These are phyloP conservation scores for Lipomyces japonicus DNA, from an alignment of 805 yeast species.

Conservation along the genomic window DNA sequence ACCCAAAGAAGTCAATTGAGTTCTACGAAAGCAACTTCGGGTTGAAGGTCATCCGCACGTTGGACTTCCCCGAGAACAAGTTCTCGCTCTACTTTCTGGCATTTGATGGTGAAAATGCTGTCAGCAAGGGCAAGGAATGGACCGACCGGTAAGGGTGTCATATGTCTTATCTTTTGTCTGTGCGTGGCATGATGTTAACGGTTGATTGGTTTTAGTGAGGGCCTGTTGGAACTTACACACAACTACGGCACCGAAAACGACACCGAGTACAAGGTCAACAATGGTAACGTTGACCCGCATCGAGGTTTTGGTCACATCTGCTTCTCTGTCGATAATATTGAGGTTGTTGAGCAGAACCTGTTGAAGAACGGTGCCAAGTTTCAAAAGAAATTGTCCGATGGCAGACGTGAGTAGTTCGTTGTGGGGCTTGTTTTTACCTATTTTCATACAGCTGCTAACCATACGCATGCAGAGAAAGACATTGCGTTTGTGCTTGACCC, in stretches of 20 bases:
- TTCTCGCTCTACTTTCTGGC: conserved; percentile 70
- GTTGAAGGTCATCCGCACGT: conserved; percentile 54
- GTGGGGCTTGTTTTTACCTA: not conserved
- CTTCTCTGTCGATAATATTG: conserved; percentile 77
- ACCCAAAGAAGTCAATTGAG: conserved; percentile 65
- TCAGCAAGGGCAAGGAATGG: conserved; percentile 41
- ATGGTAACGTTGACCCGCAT: conserved; percentile 80
- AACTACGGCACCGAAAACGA: conserved; percentile 68
- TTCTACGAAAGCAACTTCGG: conserved; percentile 77
- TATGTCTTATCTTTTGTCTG: not conserved
- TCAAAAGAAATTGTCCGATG: conserved; percentile 81
- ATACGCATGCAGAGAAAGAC: conserved; percentile 38
- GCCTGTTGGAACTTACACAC: conserved; percentile 81
- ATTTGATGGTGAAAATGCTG: conserved; percentile 45
- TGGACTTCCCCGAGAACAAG: conserved; percentile 52
- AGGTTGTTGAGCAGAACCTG: conserved; percentile 54
- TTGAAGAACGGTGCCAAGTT: conserved; percentile 63
- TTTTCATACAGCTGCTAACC: not conserved
- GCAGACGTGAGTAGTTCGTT: conserved; percentile 62
- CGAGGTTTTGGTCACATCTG: conserved; percentile 96
- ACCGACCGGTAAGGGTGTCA: conserved; percentile 34
- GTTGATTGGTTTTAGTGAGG: conserved; percentile 41
- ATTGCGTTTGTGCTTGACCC: conserved; percentile 96
- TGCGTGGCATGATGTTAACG: not conserved
- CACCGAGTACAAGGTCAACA: conserved; percentile 54